Base-by-base conservation (phyloP, 306 rosid species). In the Cicer bijugum region DNA sequence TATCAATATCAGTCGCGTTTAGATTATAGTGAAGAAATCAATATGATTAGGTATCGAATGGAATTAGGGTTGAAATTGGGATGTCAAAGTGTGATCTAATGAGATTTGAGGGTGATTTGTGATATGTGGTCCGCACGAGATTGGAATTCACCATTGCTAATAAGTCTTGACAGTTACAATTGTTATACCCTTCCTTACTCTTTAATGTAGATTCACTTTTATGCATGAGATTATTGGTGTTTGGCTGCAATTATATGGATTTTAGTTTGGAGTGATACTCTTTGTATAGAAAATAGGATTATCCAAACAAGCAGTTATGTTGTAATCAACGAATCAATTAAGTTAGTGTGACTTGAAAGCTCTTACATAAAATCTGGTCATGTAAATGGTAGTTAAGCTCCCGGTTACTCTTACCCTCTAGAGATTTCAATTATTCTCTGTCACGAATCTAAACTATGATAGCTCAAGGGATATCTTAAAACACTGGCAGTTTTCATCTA, bases 21-120 rank as follows among this genome's bases (percentile, higher is more conserved):
- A 7, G 63, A 8, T 80, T 69, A 19, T 40, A 14, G 37, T 16
- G 61, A 68, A 47, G 61, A 68, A 47, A 47, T 33, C 1, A 16
- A 69, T 51, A 12, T 1, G 28, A 10, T 74, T 57, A 7, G 67
- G 20, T 9, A 6, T 71, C 12, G 6, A 3, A 14, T 6, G 48
- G 17, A 20, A 50, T 62, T 75, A 38, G 81, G 78, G 77, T 75
- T 74, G 7, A 63, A 59, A 35, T 1, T 42, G 7, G 42, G 68
- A 57, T 11, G 4, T 4, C 1, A 10, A 51, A 15, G 20, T 51
- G 19, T 14, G 19, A 28, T 28, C 42, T 4, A 11, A 55, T 43
- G 63, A 9, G 39, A 56, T 56, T 19, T 12, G 12, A 47, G 16
- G 60, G 60, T 5, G 47, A 38, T 20, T 79, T 72, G 46, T 33